Evolutionary conservation across 352 stramenopile genomes (phyloP), one percentile per base, ranked within the genome.

Genomic region (Pythium aquatile): DNA sequence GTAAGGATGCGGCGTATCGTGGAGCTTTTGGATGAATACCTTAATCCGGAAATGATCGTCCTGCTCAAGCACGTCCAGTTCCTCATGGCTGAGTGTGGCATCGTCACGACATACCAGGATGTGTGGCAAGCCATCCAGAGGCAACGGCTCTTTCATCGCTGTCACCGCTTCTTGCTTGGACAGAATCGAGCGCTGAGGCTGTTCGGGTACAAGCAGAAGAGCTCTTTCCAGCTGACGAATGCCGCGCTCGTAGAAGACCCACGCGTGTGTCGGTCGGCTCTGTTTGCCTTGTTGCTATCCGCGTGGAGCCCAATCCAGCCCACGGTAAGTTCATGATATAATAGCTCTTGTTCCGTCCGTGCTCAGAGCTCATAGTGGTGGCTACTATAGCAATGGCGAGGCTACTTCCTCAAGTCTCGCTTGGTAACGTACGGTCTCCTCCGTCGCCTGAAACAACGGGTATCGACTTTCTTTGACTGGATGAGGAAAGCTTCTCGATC

Each of bases 191-290:
- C 79, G 3, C 61, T 90, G 28, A 65, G 78, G 13, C 48, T 90
- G 33, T 92, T 92, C 71, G 83, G 83, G 17, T 90, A 90, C 58
- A 71, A 67, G 39, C 83, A 92, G 44, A 75, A 77, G 42, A 83
- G 79, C 5, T 51, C 59, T 5, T 20, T 88, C 3, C 58, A 70
- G 28, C 72, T 81, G 68, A 74, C 60, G 28, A 78, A 72, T 5
- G 65, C 75, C 47, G 65, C 67, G 0, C 20, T 78, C 13, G 53
- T 70, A 8, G 78, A 82, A 20, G 76, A 87, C 14, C 61, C 77
- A 7, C 68, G 70, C 28, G 70, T 89, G 32, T 87, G 78, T 61
- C 79, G 75, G 20, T 32, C 74, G 33, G 73, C 66, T 1, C 74
- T 89, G 14, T 60, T 78, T 11, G 74, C 77, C 37, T 59, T 91